Percentiles rank a stretch among this genome's conserved stretches.
phyloP scores from a whole-genome alignment of 495 filamentous ascomycete species.

The Xylaria intraflava region DNA sequence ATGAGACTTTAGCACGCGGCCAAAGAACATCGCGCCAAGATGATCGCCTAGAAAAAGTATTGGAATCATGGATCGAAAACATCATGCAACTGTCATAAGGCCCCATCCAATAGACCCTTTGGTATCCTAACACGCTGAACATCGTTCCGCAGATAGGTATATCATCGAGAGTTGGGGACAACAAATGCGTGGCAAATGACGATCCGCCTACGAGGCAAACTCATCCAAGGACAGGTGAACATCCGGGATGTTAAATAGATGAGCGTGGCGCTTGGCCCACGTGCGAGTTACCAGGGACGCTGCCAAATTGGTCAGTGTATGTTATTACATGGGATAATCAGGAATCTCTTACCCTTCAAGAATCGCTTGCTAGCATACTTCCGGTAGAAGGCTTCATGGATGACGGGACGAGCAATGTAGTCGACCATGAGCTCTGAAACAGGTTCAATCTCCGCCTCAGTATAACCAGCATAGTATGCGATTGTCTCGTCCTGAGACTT shows the following conservation, averaged over 20 bases:
- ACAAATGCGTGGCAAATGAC: neutral
- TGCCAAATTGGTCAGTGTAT: constrained; percentile 32
- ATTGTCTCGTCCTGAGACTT: constrained; percentile 67
- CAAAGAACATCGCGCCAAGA: neutral
- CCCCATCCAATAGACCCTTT: constrained; percentile 26
- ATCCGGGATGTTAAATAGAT: constrained; percentile 37
- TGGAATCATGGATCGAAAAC: constrained; percentile 16
- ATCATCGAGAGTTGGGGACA: constrained; percentile 13
- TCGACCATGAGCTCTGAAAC: constrained; percentile 93
- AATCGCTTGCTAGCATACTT: constrained; percentile 99
- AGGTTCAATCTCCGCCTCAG: constrained; percentile 84
- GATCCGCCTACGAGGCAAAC: constrained; percentile 22
- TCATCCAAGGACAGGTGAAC: constrained; percentile 36
- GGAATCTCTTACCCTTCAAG: constrained; percentile 68
- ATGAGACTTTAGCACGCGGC: neutral
- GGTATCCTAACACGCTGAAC: constrained; percentile 21
- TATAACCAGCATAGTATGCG: constrained; percentile 89
- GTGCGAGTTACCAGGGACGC: constrained; percentile 85
- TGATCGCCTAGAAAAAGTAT: constrained; percentile 11
- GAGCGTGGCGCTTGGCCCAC: constrained; percentile 78
- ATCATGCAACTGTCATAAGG: constrained; percentile 24
- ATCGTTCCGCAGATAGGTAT: constrained; percentile 16
- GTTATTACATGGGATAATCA: neutral
- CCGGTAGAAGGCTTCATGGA: constrained; percentile 96
- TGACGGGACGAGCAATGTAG: constrained; percentile 80